Percentiles rank a stretch among this genome's conserved stretches.
Evolutionary conservation across 306 rosid genomes (phyloP).

Genomic region (Gastrolobium bilobum): DNA sequence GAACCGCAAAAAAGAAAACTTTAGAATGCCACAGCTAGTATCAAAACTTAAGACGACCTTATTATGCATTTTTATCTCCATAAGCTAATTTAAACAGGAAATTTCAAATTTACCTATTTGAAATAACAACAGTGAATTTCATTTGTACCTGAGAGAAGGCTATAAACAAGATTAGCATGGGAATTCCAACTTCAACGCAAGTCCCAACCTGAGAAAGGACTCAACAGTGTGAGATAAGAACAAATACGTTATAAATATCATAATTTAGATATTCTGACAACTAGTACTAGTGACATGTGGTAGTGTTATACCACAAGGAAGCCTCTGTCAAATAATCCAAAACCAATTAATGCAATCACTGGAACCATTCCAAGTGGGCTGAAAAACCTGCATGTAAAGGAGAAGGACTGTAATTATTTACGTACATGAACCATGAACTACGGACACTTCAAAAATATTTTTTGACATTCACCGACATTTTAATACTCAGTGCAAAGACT

Average conservation of each 20-base stretch:
- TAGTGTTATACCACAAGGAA: constrained; percentile 81
- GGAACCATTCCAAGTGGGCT: constrained; percentile 99
- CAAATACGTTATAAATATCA: constrained; percentile 6
- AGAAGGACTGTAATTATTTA: constrained; percentile 33
- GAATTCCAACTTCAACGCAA: constrained; percentile 96
- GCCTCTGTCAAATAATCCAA: constrained; percentile 98
- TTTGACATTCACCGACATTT: no score
- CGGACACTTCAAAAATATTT: no score
- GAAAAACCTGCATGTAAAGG: constrained; percentile 75
- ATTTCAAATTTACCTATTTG: neutral
- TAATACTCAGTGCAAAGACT: no score
- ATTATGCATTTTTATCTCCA: neutral
- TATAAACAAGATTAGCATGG: constrained; percentile 88
- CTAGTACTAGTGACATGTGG: constrained; percentile 33
- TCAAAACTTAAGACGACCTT: neutral
- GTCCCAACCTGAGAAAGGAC: constrained; percentile 80
- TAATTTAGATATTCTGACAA: neutral
- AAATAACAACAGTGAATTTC: neutral
- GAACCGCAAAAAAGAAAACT: neutral
- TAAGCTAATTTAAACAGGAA: constrained; percentile 27
- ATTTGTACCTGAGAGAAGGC: constrained; percentile 84
- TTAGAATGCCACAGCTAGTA: no score
- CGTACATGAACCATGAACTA: no score
- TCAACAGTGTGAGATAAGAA: neutral
- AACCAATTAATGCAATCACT: constrained; percentile 92